Evolutionary conservation across 441 rosid genomes (phyloP).

Genomic region (Pelargonium citronellum): DNA sequence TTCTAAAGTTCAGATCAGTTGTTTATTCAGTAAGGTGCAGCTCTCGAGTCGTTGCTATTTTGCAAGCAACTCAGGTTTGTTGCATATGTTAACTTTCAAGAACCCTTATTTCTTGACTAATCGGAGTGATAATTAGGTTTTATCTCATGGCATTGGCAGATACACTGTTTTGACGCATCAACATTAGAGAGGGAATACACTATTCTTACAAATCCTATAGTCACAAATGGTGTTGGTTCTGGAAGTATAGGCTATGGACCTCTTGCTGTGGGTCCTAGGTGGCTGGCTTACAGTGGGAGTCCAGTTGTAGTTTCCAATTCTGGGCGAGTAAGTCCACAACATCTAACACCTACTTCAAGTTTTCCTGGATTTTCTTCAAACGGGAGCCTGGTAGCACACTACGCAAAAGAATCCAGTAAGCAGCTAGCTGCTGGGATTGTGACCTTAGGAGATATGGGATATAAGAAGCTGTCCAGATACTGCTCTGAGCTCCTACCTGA

Average conservation of each 20-base stretch:
- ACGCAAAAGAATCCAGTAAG: constrained; percentile 86
- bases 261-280: constrained; percentile 86
- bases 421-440: constrained; percentile 80
- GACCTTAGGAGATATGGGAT: constrained; percentile 72
- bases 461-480: constrained; percentile 58
- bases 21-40: constrained; percentile 81
- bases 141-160: constrained; percentile 42
- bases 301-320: constrained; percentile 46
- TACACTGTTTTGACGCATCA: constrained; percentile 68
- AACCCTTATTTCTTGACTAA: neutral
- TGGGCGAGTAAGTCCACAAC: constrained; percentile 57
- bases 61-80: constrained; percentile 70
- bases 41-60: constrained; percentile 78
- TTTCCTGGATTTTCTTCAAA: constrained; percentile 47
- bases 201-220: constrained; percentile 60
- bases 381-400: constrained; percentile 56
- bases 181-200: constrained; percentile 54
- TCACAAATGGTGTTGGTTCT: constrained; percentile 34
- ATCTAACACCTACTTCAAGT: constrained; percentile 49
- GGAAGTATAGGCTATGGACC: constrained; percentile 85
- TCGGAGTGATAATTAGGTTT: constrained; percentile 15
- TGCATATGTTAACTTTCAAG: constrained; percentile 8
- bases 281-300: constrained; percentile 89
- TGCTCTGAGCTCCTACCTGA: constrained; percentile 71
- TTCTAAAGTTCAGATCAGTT: constrained; percentile 60